These are phyloP conservation scores for Kwoniella sp. DNA, from an alignment of 768 basidiomycete species.

Conservation along the genomic window DNA sequence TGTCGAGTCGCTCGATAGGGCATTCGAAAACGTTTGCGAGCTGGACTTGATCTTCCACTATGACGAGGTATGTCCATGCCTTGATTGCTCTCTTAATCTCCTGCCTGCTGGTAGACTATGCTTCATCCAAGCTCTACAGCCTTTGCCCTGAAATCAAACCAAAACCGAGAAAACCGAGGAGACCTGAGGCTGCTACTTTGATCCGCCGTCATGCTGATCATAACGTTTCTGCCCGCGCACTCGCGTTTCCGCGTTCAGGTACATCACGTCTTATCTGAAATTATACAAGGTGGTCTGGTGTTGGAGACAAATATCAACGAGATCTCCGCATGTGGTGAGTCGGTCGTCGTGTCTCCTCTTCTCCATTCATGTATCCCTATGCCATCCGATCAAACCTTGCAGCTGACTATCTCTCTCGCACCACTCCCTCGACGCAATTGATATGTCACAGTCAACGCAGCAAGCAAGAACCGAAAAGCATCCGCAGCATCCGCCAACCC, in stretches of 20 bases:
- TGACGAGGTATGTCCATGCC: conserved; percentile 70
- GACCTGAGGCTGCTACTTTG: too few species aligned
- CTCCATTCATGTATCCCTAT: too few species aligned
- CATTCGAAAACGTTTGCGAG: conserved; percentile 98
- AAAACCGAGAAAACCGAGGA: too few species aligned
- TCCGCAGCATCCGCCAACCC: conserved; percentile 48
- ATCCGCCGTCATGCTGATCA: too few species aligned
- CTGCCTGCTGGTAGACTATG: too few species aligned
- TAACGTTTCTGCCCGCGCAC: too few species aligned
- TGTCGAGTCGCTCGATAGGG: conserved; percentile 91
- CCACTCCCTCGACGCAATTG: background rate
- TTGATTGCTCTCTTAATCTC: background rate
- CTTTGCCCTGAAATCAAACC: too few species aligned
- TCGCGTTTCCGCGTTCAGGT: too few species aligned
- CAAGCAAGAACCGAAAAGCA: conserved; percentile 43
- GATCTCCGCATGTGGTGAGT: conserved; percentile 50
- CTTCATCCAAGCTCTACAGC: background rate
- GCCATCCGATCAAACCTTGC: too few species aligned
- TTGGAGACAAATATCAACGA: conserved; percentile 70
- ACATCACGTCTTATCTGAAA: conserved; percentile 91
- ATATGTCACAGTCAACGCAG: conserved; percentile 41
- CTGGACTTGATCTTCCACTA: conserved; percentile 98
- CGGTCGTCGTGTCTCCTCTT: background rate
- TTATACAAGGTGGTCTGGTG: conserved; percentile 94
- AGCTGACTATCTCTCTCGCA: background rate